Percentiles rank a stretch among this genome's conserved stretches.
phyloP scores from a whole-genome alignment of 495 filamentous ascomycete species.

The Bombardia bombarda region DNA sequence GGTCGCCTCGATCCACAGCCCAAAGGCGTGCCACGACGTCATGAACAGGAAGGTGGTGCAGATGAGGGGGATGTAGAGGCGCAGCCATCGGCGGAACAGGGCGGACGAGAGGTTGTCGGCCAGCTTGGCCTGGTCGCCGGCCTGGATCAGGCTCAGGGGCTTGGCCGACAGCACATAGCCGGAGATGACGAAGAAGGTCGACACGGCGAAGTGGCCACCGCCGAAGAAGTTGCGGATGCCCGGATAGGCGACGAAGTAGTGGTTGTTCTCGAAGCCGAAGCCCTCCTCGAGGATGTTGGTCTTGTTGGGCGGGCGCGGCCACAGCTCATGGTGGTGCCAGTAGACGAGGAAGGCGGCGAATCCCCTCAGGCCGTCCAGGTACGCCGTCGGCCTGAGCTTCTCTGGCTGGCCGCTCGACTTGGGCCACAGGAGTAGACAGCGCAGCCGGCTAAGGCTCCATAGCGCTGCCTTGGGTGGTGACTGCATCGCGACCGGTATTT shows the following conservation, averaged over 20 bases:
- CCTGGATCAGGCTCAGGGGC: slow-evolving; percentile 41
- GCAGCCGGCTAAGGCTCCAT: not conserved
- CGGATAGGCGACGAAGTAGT: slow-evolving; percentile 34
- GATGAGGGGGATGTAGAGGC: slow-evolving; percentile 29
- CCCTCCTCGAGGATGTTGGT: slow-evolving; percentile 22
- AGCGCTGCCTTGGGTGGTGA: not conserved
- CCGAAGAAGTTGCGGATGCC: slow-evolving; percentile 30
- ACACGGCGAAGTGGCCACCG: slow-evolving; percentile 47
- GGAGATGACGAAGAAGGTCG: slow-evolving; percentile 42
- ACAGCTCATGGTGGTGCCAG: slow-evolving; percentile 39
- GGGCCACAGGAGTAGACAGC: slow-evolving; percentile 5
- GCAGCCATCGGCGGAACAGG: slow-evolving; percentile 27
- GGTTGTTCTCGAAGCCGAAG: slow-evolving; percentile 24
- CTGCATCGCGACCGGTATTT: not conserved
- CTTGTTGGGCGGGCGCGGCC: slow-evolving; percentile 22
- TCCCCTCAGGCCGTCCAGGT: slow-evolving; percentile 40
- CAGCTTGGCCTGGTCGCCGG: slow-evolving; percentile 31
- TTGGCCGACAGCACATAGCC: slow-evolving; percentile 45
- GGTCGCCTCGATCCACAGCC: slow-evolving; percentile 26
- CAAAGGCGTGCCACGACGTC: slow-evolving; percentile 40
- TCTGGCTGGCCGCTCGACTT: slow-evolving; percentile 3
- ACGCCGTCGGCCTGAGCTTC: slow-evolving; percentile 29
- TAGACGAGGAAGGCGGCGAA: slow-evolving; percentile 42
- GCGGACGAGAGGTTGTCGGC: slow-evolving; percentile 24
- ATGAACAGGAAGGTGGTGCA: slow-evolving; percentile 42